A percentile compares a stretch with the other conserved stretches of the same genome.
Evolutionary conservation across 176 grass and related monocot genomes (phyloP).

Genomic region (Juncus effusus): DNA sequence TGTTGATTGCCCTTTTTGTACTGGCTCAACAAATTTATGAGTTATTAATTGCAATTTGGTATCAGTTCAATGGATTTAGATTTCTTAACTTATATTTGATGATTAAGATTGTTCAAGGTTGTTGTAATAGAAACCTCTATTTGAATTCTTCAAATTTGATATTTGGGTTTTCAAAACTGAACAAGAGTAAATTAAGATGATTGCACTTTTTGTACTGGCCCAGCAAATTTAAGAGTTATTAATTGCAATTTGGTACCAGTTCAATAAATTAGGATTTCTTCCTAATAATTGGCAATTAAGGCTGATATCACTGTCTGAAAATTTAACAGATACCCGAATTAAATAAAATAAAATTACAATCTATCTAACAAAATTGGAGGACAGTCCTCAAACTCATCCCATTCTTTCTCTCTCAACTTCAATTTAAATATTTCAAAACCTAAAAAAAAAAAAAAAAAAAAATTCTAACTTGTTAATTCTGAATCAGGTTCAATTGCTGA

Average conservation of each 20-base stretch:
- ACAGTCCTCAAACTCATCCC: background rate
- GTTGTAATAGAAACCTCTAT: background rate
- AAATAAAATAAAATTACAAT: background rate
- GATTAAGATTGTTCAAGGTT: constrained; percentile 3
- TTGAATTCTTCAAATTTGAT: too few relatives aligned
- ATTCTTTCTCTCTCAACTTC: background rate
- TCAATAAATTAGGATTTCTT: too few relatives aligned
- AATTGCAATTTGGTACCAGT: too few relatives aligned
- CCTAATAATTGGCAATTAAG: too few relatives aligned
- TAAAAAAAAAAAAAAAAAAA: background rate
- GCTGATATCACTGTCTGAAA: too few relatives aligned
- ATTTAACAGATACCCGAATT: background rate
- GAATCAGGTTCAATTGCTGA: constrained; percentile 74
- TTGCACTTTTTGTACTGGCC: background rate
- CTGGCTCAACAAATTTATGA: background rate
- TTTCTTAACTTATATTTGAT: constrained; percentile 12
- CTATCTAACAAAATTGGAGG: background rate
- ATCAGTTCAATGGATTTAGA: background rate
- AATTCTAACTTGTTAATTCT: constrained; percentile 30
- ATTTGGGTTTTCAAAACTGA: too few relatives aligned
- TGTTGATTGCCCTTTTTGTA: constrained; percentile 4
- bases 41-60: background rate
- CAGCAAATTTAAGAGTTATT: background rate
- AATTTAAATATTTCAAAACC: background rate
- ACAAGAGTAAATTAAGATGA: background rate